A percentile compares a stretch with the other conserved stretches of the same genome.
Evolutionary conservation across 2,329 filamentous ascomycete genomes (phyloP).

Genomic region (Fusarium azukiicola): DNA sequence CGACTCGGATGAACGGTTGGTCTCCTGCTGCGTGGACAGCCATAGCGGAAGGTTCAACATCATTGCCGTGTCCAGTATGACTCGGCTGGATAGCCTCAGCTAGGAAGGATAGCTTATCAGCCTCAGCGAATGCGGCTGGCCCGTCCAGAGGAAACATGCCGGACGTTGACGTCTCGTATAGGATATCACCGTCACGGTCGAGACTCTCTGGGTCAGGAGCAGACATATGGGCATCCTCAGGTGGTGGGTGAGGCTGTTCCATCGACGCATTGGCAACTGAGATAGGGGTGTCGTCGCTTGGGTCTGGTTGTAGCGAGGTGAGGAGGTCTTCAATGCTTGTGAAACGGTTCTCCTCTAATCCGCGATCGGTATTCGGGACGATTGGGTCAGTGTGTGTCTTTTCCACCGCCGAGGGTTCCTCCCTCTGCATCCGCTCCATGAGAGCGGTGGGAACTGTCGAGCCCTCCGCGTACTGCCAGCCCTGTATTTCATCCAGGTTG

Average conservation of each 20-base stretch:
- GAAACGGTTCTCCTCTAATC: conserved; percentile 9
- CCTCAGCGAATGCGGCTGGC: conserved; percentile 14
- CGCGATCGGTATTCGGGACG: conserved; percentile 24
- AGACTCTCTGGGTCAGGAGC: background rate
- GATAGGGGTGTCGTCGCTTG: background rate
- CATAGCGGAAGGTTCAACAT: background rate
- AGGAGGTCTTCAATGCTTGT: conserved; percentile 18
- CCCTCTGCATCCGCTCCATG: conserved; percentile 20
- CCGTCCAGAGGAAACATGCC: conserved; percentile 26
- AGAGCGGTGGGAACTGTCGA: background rate
- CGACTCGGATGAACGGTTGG: conserved; percentile 16
- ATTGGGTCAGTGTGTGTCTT: conserved; percentile 21
- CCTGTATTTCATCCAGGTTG: conserved; percentile 22
- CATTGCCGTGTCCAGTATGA: background rate
- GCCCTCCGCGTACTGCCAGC: conserved; percentile 22
- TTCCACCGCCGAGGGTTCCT: conserved; percentile 8
- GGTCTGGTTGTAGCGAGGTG: background rate
- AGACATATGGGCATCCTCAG: background rate
- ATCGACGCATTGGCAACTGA: background rate
- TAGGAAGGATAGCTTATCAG: conserved; percentile 18
- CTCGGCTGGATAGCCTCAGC: background rate
- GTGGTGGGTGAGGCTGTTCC: background rate
- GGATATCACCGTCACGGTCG: background rate
- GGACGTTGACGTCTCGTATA: background rate
- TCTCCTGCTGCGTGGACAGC: background rate